Percentiles rank a stretch among this genome's conserved stretches.
Conservation (phyloP, 106 monocot species). For the Chionographis japonica region DNA sequence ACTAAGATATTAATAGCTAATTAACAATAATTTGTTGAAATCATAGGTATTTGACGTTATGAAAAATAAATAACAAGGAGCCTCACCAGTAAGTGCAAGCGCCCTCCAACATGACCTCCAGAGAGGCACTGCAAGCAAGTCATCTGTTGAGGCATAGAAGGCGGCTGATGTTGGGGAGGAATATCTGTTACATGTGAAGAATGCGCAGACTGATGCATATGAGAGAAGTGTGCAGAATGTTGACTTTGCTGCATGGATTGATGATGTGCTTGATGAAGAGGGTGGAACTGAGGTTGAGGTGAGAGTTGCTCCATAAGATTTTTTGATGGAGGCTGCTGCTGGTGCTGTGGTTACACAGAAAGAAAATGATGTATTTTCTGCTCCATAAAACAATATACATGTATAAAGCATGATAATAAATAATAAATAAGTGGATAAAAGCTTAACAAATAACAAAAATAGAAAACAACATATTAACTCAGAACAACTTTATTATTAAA, state of each 20-base stretch:
- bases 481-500: no score
- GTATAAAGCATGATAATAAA: no score
- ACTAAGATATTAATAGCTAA: no score
- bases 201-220: conserved; percentile 41
- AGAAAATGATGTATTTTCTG: neutral
- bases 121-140: conserved; percentile 60
- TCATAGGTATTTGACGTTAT: no score
- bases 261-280: conserved; percentile 52
- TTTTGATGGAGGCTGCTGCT: conserved; percentile 48
- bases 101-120: conserved; percentile 45
- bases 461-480: neutral
- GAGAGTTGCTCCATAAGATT: conserved; percentile 53
- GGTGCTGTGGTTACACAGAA: conserved; percentile 36
- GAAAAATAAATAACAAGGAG: neutral
- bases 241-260: conserved; percentile 54
- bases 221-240: conserved; percentile 44
- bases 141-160: conserved; percentile 51
- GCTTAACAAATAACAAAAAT: no score
- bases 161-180: conserved; percentile 32
- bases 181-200: conserved; percentile 50
- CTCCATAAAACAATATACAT: neutral
- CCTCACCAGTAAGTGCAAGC: conserved; percentile 58
- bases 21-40: no score
- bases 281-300: conserved; percentile 43
- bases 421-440: no score